Base-by-base conservation (phyloP, 306 rosid species). In the Alnus glutinosa region DNA sequence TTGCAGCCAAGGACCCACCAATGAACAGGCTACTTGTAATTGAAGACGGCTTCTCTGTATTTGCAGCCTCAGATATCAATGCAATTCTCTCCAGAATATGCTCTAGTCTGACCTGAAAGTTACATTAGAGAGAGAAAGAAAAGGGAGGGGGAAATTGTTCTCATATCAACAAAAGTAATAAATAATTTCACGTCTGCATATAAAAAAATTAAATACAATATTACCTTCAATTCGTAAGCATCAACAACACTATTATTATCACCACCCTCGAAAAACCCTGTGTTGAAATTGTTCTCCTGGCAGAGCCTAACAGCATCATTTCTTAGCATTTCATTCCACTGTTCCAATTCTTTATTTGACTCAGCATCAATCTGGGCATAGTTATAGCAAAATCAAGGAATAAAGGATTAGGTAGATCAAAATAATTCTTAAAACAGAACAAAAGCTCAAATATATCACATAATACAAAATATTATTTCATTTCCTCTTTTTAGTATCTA, bases 281-380 rank as follows among this genome's bases (percentile, higher is more conserved):
- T 74, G 81, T 89, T 90, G 80, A 95, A 95, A 79, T 91, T 91
- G 86, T 95, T 95, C 77, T 93, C 98, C 73, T 90, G 98, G 86
- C 99, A 93, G 49, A 95, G 88, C 82, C 85, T 95, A 79, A 95
- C 74, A 12, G 88, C 96, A 18, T 95, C 99, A 76, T 83, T 93
- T 89, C 89, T 93, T 67, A 95, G 91, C 96, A 90, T 86, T 90
- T 95, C 99, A 87, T 91, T 93, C 99, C 99, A 95, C 84, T 88
- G 95, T 75, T 95, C 99, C 89, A 95, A 79, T 80, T 95, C 99
- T 86, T 90, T 95, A 76, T 66, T 87, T 58, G 92, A 93, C 83
- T 95, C 99, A 58, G 96, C 89, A 80, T 95, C 99, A 42, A 90
- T 86, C 99, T 95, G 85, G 79, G 74, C 77, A 83, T 13, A 34